These are phyloP conservation scores for Rhodomyrtus psidioides DNA, from an alignment of 441 rosid species.

Conservation along the genomic window DNA sequence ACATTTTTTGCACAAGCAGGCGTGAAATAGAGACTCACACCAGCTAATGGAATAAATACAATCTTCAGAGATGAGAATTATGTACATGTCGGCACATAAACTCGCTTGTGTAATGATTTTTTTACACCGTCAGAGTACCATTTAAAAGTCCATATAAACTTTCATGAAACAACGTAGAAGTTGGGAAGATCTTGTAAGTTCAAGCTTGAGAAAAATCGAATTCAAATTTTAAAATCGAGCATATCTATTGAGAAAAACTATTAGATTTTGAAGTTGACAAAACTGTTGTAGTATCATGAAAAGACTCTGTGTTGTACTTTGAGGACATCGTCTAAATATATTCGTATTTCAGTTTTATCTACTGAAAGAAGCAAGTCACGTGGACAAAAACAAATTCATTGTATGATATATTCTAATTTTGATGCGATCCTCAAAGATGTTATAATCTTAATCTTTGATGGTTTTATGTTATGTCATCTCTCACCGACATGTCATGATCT, in stretches of 20 bases:
- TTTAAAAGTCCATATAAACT: not conserved
- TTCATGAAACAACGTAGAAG: not conserved
- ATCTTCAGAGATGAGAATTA: accelerated
- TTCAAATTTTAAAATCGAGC: not conserved
- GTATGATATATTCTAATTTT: no score
- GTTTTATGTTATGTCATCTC: no score
- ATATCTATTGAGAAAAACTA: not conserved
- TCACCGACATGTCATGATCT: no score
- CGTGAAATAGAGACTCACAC: not conserved
- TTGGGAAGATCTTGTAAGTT: not conserved
- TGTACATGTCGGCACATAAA: accelerated
- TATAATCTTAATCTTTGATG: no score
- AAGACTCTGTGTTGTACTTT: no score
- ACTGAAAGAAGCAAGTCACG: no score
- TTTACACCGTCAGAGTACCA: accelerated
- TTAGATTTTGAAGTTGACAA: no score
- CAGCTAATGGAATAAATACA: accelerated
- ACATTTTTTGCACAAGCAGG: not conserved
- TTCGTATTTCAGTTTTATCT: no score
- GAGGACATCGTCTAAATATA: no score
- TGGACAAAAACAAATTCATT: no score
- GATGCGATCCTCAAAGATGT: no score
- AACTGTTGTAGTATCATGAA: no score
- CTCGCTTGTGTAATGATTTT: not conserved
- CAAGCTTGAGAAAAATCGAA: not conserved